Evolutionary conservation across 1,284 basidiomycete genomes (phyloP).

Genomic region (Violaceomyces palustris): DNA sequence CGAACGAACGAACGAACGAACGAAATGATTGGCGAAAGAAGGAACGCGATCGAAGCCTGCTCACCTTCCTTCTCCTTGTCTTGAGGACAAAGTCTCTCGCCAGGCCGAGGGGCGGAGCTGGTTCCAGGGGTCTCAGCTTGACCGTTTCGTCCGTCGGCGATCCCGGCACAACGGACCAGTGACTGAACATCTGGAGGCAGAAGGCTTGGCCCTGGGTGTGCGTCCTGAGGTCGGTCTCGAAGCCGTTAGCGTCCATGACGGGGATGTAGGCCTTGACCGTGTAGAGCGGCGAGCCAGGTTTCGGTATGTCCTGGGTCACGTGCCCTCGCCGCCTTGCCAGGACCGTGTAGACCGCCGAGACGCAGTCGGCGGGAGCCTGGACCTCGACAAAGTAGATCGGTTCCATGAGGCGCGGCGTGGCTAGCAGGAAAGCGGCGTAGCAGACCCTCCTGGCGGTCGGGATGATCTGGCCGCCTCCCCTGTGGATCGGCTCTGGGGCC

Average conservation of each 20-base stretch:
- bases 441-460: slow-evolving; percentile 94
- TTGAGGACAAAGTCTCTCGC: slow-evolving; percentile 83
- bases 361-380: slow-evolving; percentile 94
- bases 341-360: slow-evolving; percentile 94
- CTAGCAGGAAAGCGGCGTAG: slow-evolving; percentile 97
- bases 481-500: slow-evolving; percentile 90
- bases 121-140: slow-evolving; percentile 89
- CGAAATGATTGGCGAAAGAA: neutral
- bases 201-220: slow-evolving; percentile 97
- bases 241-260: slow-evolving; percentile 96
- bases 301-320: slow-evolving; percentile 94
- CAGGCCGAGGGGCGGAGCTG: slow-evolving; percentile 81
- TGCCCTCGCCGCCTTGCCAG: slow-evolving; percentile 92
- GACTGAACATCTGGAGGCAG: slow-evolving; percentile 90
- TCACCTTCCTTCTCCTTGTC: slow-evolving; percentile 82
- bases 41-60: neutral
- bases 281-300: slow-evolving; percentile 92
- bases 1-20: too few species aligned
- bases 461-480: slow-evolving; percentile 96
- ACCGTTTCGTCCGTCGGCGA: slow-evolving; percentile 95
- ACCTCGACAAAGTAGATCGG: slow-evolving; percentile 98
- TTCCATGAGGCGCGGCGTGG: slow-evolving; percentile 63
- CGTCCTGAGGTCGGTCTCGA: slow-evolving; percentile 94
- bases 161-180: slow-evolving; percentile 97
- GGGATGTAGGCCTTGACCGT: slow-evolving; percentile 96